Evolutionary conservation across 257 asterid genomes (phyloP).

Genomic region (Salvia rosmarinus): DNA sequence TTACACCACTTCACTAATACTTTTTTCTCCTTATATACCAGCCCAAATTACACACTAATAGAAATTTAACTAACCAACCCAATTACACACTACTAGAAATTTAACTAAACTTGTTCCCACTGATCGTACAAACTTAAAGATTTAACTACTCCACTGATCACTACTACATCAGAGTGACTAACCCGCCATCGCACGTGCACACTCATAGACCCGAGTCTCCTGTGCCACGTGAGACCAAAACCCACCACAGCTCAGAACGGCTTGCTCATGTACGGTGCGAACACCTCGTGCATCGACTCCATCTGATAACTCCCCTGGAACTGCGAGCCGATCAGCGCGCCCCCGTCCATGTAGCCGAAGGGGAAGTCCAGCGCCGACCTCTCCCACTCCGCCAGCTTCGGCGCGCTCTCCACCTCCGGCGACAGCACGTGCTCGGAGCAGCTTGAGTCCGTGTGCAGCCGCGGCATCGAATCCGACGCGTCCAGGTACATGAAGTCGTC

Average conservation of each 20-base stretch:
- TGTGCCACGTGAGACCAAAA: conserved; percentile 48
- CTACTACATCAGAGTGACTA: not conserved
- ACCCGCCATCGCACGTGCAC: conserved; percentile 52
- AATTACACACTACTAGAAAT: conserved; percentile 8
- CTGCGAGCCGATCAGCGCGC: conserved; percentile 43
- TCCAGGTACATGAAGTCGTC: conserved; percentile 60
- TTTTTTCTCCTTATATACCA: not conserved
- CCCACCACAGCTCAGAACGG: conserved; percentile 51
- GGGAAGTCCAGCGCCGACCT: conserved; percentile 53
- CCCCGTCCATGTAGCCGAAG: conserved; percentile 56
- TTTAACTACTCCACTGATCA: conserved; percentile 9
- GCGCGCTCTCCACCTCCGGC: conserved; percentile 89
- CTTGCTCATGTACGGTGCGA: conserved; percentile 52
- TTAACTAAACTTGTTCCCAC: no score
- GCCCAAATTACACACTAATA: conserved; percentile 17
- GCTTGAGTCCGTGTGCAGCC: conserved; percentile 78
- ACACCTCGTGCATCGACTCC: conserved; percentile 71
- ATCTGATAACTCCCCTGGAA: conserved; percentile 47
- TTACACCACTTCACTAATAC: not conserved
- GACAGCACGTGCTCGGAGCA: conserved; percentile 83
- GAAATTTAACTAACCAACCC: not conserved
- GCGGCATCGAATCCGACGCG: conserved; percentile 73
- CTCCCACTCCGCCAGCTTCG: conserved; percentile 63
- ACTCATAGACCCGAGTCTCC: conserved; percentile 61
- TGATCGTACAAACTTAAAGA: conserved; percentile 12